Evolutionary conservation across 495 filamentous ascomycete species (phyloP).

Genomic region (Barbatosphaeria neglecta): DNA sequence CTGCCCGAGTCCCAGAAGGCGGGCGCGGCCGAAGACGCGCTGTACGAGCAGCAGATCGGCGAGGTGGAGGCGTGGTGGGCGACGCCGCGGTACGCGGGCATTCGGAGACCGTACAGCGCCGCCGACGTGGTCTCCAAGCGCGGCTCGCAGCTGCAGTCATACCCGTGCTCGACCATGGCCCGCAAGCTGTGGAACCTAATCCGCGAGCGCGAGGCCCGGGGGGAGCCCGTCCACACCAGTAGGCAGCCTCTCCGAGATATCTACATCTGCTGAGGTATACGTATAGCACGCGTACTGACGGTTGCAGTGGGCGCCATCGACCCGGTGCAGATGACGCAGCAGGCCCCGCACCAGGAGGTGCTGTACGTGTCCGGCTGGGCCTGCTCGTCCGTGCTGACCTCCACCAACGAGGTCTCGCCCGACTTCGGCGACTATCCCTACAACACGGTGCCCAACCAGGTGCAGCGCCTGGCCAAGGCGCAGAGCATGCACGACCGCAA

Average conservation of each 20-base stretch:
- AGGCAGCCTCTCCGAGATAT: background rate
- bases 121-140: conserved; percentile 87
- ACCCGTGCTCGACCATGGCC: conserved; percentile 87
- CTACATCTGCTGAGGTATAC: background rate
- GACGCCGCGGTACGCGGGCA: conserved; percentile 69
- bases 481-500: conserved; percentile 94
- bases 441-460: conserved; percentile 97
- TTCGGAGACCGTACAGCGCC: conserved; percentile 83
- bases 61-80: conserved; percentile 84
- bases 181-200: conserved; percentile 86
- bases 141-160: conserved; percentile 72
- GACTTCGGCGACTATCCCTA: conserved; percentile 99
- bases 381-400: conserved; percentile 82
- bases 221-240: conserved; percentile 86
- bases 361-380: conserved; percentile 96
- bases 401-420: conserved; percentile 90
- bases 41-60: conserved; percentile 67
- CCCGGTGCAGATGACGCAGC: conserved; percentile 97
- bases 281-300: background rate
- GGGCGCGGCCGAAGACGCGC: conserved; percentile 65
- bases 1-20: conserved; percentile 60
- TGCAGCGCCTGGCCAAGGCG: conserved; percentile 89
- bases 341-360: conserved; percentile 89
- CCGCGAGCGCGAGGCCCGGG: conserved; percentile 58
- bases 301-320: conserved; percentile 86